These are phyloP conservation scores for Phaeolepiota aurea DNA, from an alignment of 768 basidiomycete species.

Conservation along the genomic window DNA sequence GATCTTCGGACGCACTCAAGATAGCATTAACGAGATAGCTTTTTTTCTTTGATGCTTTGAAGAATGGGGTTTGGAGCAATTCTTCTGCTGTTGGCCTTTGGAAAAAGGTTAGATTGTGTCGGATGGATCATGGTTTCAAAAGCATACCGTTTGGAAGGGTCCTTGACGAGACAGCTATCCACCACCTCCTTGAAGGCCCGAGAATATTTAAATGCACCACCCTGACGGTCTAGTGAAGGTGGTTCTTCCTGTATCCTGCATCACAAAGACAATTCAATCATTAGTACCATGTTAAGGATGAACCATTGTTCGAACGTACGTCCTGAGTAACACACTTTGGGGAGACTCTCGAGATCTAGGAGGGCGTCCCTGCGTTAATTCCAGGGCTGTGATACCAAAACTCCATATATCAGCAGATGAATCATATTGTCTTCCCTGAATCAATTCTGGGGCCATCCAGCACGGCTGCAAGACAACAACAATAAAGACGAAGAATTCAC, in stretches of 20 bases:
- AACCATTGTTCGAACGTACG: constrained; percentile 26
- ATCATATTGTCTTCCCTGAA: constrained; percentile 79
- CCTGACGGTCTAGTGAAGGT: constrained; percentile 68
- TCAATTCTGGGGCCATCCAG: constrained; percentile 97
- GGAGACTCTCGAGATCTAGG: constrained; percentile 76
- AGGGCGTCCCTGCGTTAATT: constrained; percentile 80
- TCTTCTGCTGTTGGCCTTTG: constrained; percentile 68
- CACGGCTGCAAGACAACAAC: constrained; percentile 50
- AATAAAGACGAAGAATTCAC: not conserved
- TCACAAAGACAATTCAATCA: constrained; percentile 1
- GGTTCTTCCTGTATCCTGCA: constrained; percentile 66
- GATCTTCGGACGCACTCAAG: constrained; percentile 36
- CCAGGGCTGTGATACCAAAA: constrained; percentile 91
- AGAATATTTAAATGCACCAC: constrained; percentile 68
- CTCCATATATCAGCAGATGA: constrained; percentile 92
- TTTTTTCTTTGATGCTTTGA: constrained; percentile 73
- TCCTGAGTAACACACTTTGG: constrained; percentile 67
- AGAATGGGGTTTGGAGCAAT: constrained; percentile 72
- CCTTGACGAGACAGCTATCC: constrained; percentile 76
- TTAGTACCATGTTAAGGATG: not conserved
- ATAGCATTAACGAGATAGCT: constrained; percentile 71
- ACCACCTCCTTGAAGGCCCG: constrained; percentile 78
- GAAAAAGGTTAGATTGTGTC: not conserved
- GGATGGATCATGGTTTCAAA: not conserved
- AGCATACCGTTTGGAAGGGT: constrained; percentile 66